phyloP scores from a whole-genome alignment of 352 stramenopile species.

The Phytophthora litchii region DNA sequence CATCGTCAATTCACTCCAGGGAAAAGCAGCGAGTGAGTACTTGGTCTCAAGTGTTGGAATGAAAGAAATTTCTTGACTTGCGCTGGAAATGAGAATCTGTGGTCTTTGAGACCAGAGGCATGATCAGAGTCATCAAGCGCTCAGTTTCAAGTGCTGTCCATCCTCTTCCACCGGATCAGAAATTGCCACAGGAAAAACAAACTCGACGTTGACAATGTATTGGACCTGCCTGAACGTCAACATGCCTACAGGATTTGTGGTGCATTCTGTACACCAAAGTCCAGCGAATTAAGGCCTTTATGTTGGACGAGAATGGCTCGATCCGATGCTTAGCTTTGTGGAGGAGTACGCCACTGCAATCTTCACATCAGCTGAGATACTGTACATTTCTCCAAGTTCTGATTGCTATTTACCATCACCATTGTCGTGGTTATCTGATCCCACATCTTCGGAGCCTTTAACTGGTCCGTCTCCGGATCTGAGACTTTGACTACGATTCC shows the following conservation, averaged over 20 bases:
- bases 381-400: background rate
- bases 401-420: background rate
- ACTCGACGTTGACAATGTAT: background rate
- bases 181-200: conserved; percentile 1
- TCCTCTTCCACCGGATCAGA: conserved; percentile 27
- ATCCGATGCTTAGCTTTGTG: conserved; percentile 5
- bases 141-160: background rate
- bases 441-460: conserved; percentile 4
- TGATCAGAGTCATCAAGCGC: background rate
- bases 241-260: too few species aligned
- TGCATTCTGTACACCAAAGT: too few species aligned
- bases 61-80: background rate
- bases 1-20: background rate
- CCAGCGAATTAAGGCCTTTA: background rate
- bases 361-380: background rate
- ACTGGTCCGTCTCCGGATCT: background rate
- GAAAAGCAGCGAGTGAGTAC: background rate
- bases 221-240: too few species aligned
- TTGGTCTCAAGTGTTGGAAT: conserved; percentile 19
- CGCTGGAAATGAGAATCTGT: background rate
- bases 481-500: background rate
- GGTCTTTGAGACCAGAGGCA: background rate
- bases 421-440: conserved; percentile 3
- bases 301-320: conserved; percentile 12
- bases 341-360: conserved; percentile 1